phyloP scores from a whole-genome alignment of 768 basidiomycete species.

The Xerocomellus chrysenteron region DNA sequence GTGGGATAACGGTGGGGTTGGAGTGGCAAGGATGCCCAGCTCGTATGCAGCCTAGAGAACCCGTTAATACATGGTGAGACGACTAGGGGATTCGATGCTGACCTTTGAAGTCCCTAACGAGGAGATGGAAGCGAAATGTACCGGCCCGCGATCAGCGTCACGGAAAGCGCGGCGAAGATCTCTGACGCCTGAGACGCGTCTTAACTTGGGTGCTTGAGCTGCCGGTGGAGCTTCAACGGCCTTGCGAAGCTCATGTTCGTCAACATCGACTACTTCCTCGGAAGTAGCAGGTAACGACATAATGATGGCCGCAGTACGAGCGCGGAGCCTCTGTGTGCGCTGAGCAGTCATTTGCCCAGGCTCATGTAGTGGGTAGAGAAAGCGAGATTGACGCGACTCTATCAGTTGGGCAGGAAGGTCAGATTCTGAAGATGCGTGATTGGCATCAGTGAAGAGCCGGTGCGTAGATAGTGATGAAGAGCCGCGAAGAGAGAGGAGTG shows the following conservation, averaged over 20 bases:
- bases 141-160: constrained; percentile 5
- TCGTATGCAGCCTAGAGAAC: constrained; percentile 21
- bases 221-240: not conserved
- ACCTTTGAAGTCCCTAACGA: constrained; percentile 19
- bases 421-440: constrained; percentile 7
- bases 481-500: constrained; percentile 17
- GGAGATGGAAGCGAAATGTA: constrained; percentile 6
- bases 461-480: constrained; percentile 3
- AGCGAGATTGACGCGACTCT: constrained; percentile 10
- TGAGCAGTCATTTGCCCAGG: constrained; percentile 28
- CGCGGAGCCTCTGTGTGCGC: constrained; percentile 26
- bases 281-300: constrained; percentile 29
- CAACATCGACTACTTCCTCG: constrained; percentile 11
- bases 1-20: constrained; percentile 2
- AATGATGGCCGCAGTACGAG: constrained; percentile 27
- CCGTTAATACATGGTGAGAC: not conserved
- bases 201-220: constrained; percentile 14
- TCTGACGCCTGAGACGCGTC: constrained; percentile 23
- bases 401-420: not conserved
- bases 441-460: constrained; percentile 3
- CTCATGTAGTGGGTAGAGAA: constrained; percentile 15
- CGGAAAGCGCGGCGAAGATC: constrained; percentile 29
- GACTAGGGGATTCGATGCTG: not conserved
- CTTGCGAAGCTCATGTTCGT: constrained; percentile 1
- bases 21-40: constrained; percentile 15